Percentiles rank a stretch among this genome's conserved stretches.
Conservation (phyloP, 1,139 yeast species). For the Geotrichum reessii region DNA sequence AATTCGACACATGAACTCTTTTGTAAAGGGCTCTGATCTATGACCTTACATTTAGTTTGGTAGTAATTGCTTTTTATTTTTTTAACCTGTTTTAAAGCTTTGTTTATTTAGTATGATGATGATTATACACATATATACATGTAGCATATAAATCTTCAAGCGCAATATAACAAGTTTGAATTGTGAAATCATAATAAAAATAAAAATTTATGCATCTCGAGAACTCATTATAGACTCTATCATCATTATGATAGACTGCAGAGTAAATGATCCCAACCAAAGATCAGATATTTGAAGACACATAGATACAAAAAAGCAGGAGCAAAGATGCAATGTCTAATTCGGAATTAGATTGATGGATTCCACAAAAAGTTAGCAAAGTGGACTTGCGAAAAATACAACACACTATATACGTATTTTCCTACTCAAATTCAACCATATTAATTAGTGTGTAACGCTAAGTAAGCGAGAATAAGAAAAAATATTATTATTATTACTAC, state of each 20-base stretch:
- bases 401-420: no score
- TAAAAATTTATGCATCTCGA: background rate
- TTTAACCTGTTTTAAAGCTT: no score
- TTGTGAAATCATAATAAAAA: background rate
- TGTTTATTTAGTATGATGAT: background rate
- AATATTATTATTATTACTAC: no score
- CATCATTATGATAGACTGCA: background rate
- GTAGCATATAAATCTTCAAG: background rate
- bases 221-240: background rate
- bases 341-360: background rate
- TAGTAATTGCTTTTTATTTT: background rate
- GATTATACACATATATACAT: no score
- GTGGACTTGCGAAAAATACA: background rate
- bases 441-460: no score
- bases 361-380: background rate
- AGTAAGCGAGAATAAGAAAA: no score
- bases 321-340: background rate
- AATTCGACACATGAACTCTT: slow-evolving; percentile 8
- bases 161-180: background rate
- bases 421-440: no score
- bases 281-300: background rate
- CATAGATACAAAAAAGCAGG: background rate
- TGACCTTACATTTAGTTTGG: background rate
- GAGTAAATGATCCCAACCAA: no score
- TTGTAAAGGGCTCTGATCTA: slow-evolving; percentile 13